These are phyloP conservation scores for Cladosporium sp. DNA, from an alignment of 2,329 filamentous ascomycete genomes.

Conservation along the genomic window DNA sequence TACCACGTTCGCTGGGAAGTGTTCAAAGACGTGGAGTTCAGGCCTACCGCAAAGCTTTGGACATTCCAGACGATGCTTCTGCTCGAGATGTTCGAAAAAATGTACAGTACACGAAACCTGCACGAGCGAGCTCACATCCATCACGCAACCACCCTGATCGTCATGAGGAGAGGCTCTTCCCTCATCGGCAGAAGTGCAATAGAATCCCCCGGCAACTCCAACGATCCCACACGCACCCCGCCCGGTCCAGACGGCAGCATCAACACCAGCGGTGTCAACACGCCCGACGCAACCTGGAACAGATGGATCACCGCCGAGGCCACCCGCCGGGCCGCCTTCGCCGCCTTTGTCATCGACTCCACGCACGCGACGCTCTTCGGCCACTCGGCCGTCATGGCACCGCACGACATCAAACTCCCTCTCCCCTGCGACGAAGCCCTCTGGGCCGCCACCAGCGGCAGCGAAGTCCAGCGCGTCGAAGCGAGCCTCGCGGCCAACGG, in stretches of 20 bases:
- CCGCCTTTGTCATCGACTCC: slow-evolving; percentile 89
- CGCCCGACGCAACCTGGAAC: slow-evolving; percentile 86
- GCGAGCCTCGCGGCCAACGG: slow-evolving; percentile 72
- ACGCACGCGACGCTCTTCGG: slow-evolving; percentile 98
- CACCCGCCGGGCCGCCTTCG: slow-evolving; percentile 82
- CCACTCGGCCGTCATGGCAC: slow-evolving; percentile 93
- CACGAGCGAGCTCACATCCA: slow-evolving; percentile 96
- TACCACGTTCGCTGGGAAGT: slow-evolving; percentile 95
- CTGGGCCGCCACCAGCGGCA: slow-evolving; percentile 83
- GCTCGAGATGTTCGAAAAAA: slow-evolving; percentile 92
- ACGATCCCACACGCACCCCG: slow-evolving; percentile 44
- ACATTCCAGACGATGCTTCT: slow-evolving; percentile 87
- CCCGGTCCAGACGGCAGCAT: slow-evolving; percentile 44
- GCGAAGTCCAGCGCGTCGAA: slow-evolving; percentile 80
- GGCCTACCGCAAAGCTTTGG: slow-evolving; percentile 91
- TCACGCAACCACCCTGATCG: slow-evolving; percentile 86
- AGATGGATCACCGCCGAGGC: slow-evolving; percentile 94
- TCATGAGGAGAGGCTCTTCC: slow-evolving; percentile 91
- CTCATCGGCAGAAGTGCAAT: slow-evolving; percentile 78
- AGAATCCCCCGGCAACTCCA: slow-evolving; percentile 66
- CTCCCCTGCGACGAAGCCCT: slow-evolving; percentile 87
- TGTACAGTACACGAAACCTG: slow-evolving; percentile 85
- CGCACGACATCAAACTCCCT: slow-evolving; percentile 86
- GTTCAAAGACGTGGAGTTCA: slow-evolving; percentile 84
- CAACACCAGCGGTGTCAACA: slow-evolving; percentile 47